Evolutionary conservation across 345 rosid species (phyloP), one percentile per base, ranked within the genome.

Genomic region (Hevea brasiliensis): DNA sequence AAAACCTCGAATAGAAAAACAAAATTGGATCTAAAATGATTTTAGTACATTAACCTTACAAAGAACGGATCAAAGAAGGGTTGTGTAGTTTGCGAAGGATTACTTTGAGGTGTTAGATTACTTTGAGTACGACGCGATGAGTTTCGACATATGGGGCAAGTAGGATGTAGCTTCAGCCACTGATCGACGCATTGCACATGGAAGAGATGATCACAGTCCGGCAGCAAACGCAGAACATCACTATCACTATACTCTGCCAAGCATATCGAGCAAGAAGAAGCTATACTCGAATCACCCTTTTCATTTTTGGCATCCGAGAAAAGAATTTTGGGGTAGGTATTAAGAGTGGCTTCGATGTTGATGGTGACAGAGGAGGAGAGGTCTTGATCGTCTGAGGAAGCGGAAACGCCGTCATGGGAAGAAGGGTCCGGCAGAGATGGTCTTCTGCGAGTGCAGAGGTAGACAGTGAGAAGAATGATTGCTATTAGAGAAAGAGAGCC

Each of bases 121-220:
- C n/a, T n/a, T n/a, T n/a, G n/a, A n/a, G n/a, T n/a, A n/a, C n/a
- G n/a, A n/a, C n/a, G n/a, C n/a, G n/a, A n/a, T n/a, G 45, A 76
- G 47, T 48, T 76, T 45, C 80, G 73, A 59, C 80, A 80, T 5
- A 76, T 27, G 2, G 80, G 80, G 56, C 80, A 80, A 9, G 77
- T 65, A 10, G 71, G 48, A 37, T 69, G 71, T 8, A 20, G 15
- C 77, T 51, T 53, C 20, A 80, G 21, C 83, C 83, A 80, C 1
- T 62, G 62, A 45, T 73, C 80, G 6, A 80, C 56, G 41, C 80
- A 80, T 24, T 26, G 37, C 0, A 45, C 12, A 26, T 80, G 83
- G 45, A 72, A 80, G 26, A 73, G 9, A 44, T 68, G 78, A 13
- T 35, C 68, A 37, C 73, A 68, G 15, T 68, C 60, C 17, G 78